Evolutionary conservation across 2,329 filamentous ascomycete genomes (phyloP).

Genomic region (Fusarium devonianum): DNA sequence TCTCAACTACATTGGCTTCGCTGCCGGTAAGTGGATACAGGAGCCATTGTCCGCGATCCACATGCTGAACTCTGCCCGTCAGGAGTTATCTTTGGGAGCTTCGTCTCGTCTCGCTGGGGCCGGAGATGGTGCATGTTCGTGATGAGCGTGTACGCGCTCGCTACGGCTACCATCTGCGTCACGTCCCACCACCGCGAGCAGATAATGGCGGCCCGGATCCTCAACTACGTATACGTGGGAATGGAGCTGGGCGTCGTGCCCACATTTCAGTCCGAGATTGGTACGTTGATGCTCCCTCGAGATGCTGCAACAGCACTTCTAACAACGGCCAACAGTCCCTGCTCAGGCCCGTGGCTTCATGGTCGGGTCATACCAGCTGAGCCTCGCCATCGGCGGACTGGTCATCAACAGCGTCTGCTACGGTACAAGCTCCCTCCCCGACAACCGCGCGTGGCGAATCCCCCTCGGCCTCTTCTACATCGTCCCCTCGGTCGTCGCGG

Average conservation of each 20-base stretch:
- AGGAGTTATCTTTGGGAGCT: conserved; percentile 37
- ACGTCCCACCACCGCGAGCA: conserved; percentile 27
- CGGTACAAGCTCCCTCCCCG: conserved; percentile 29
- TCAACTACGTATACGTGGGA: conserved; percentile 37
- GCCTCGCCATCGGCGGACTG: conserved; percentile 38
- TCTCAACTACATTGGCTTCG: conserved; percentile 47
- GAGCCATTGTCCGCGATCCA: rapidly evolving
- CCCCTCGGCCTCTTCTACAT: conserved; percentile 37
- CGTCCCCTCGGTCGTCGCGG: conserved; percentile 21
- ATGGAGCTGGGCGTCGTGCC: conserved; percentile 44
- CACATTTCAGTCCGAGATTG: conserved; percentile 46
- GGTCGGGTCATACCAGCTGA: conserved; percentile 47
- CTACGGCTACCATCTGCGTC: conserved; percentile 30
- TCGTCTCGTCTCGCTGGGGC: conserved; percentile 36
- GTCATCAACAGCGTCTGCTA: conserved; percentile 38
- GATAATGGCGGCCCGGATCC: conserved; percentile 34
- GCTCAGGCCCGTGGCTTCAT: conserved; percentile 44
- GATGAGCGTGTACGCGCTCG: conserved; percentile 48
- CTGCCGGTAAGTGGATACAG: conserved; percentile 35
- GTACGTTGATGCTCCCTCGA: neutral
- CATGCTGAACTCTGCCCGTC: neutral
- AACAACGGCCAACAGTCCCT: conserved; percentile 27
- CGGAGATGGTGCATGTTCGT: conserved; percentile 43
- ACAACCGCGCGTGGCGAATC: conserved; percentile 35
- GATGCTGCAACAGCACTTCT: rapidly evolving